Evolutionary conservation across 257 asterid species (phyloP), one percentile per base, ranked within the genome.

Genomic region (Gentiana macrophylla): DNA sequence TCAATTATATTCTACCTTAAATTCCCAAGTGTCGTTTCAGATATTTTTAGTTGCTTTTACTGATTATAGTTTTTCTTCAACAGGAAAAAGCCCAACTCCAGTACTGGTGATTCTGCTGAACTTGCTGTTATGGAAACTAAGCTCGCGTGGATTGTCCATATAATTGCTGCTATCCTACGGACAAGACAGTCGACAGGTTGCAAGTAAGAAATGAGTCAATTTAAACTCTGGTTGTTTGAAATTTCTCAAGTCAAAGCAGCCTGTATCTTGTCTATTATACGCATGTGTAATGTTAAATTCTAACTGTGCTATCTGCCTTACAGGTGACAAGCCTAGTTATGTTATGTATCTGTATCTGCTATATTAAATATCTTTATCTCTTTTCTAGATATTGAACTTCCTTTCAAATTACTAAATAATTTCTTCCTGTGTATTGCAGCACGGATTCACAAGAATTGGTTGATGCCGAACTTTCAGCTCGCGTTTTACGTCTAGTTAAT

Each of bases 381-480:
- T 41, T 41, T 41, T 2, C 46, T 41, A 56, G 49, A 36, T 55
- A 12, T 57, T 34, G n/a, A 67, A 32, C 0, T 53, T n/a, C 12
- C 8, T 24, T 56, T 0, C 0, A 13, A 10, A 32, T 61, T 54
- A 32, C 9, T 50, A 50, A 49, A 38, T 36, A 55, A 45, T 70
- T 45, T 66, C 51, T 35, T 37, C 54, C 53, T 65, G 32, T 62
- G 62, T 62, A 47, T 51, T 76, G 60, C 82, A 92, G 98, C 69
- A 62, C 56, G 50, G 98, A 92, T 76, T 77, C 94, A 35, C 97
- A 84, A 81, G 98, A 92, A 81, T 79, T 92, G 50, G 66, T 77
- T 61, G 98, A 92, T 77, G 98, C 98, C 13, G 98, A 92, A 68
- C 94, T 92, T 67, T 84, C 98, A 57, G 92, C 94, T 61, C 97